Percentiles rank a stretch among this genome's conserved stretches.
phyloP scores from a whole-genome alignment of 2,329 filamentous ascomycete genomes.

The Aspergillus neoniger region DNA sequence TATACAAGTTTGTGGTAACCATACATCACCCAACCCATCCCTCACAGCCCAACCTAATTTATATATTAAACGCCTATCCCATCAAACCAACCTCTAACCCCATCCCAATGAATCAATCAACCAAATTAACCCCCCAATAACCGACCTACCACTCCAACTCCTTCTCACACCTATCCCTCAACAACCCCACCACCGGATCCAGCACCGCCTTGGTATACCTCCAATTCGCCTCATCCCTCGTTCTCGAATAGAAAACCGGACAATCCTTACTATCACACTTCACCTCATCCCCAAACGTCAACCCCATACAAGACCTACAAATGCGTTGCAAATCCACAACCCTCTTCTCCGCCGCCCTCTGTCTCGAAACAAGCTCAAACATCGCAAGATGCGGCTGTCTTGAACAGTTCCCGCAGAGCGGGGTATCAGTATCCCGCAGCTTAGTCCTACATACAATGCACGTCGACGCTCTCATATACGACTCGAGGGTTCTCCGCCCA shows the following conservation, averaged over 20 bases:
- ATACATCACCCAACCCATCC: neutral
- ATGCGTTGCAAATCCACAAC: slow-evolving; percentile 66
- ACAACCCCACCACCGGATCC: slow-evolving; percentile 38
- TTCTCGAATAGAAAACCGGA: slow-evolving; percentile 75
- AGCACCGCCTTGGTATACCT: slow-evolving; percentile 40
- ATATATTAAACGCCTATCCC: neutral
- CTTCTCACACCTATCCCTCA: slow-evolving; percentile 38
- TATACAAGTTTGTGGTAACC: no score
- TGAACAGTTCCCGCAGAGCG: slow-evolving; percentile 44
- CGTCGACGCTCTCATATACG: slow-evolving; percentile 79
- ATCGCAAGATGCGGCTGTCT: slow-evolving; percentile 58
- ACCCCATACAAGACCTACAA: slow-evolving; percentile 77
- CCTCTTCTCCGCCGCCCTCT: slow-evolving; percentile 65
- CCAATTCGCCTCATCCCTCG: slow-evolving; percentile 39
- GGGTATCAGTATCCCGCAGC: slow-evolving; percentile 48
- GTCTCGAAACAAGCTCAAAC: slow-evolving; percentile 61
- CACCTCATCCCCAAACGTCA: slow-evolving; percentile 75
- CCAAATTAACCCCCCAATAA: neutral
- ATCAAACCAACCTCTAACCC: neutral
- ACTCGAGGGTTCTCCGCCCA: slow-evolving; percentile 77
- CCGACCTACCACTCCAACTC: slow-evolving; percentile 41
- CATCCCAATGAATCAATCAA: neutral
- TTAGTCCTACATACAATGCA: slow-evolving; percentile 75
- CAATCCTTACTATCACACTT: slow-evolving; percentile 89
- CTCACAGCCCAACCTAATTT: neutral